Conservation (phyloP, 139 green algal genomes). For the Haematococcus lacustris region DNA sequence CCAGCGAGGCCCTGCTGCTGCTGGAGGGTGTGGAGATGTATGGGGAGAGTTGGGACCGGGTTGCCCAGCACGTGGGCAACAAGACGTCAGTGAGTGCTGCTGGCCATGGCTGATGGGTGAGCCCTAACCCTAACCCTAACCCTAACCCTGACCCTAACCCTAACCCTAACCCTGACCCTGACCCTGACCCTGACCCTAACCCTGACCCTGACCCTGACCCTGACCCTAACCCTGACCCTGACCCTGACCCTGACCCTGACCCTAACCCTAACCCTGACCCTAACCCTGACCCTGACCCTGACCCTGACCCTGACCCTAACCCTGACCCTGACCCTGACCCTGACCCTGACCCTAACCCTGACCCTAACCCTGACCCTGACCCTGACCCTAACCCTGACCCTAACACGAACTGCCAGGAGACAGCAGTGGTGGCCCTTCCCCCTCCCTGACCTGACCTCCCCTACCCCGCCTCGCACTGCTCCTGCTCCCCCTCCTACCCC, state of each 20-base stretch:
- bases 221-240: too few relatives aligned
- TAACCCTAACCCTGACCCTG: neutral
- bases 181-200: too few relatives aligned
- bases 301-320: too few relatives aligned
- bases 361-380: too few relatives aligned
- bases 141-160: neutral
- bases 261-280: too few relatives aligned
- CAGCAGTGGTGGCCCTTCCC: too few relatives aligned
- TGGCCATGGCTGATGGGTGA: neutral
- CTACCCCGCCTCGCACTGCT: too few relatives aligned
- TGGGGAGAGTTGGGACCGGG: slow-evolving; percentile 75
- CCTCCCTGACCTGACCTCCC: neutral
- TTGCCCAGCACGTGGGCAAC: slow-evolving; percentile 82
- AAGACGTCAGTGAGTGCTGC: slow-evolving; percentile 35
- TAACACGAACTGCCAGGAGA: neutral
- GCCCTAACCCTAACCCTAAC: neutral
- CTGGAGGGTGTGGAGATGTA: slow-evolving; percentile 77
- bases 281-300: too few relatives aligned
- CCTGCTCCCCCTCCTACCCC: neutral
- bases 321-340: too few relatives aligned
- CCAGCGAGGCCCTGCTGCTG: slow-evolving; percentile 53
- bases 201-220: neutral
- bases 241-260: too few relatives aligned
- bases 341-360: too few relatives aligned
- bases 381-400: neutral